phyloP scores from a whole-genome alignment of 208 protist species.

The Angomonas ambiguus region DNA sequence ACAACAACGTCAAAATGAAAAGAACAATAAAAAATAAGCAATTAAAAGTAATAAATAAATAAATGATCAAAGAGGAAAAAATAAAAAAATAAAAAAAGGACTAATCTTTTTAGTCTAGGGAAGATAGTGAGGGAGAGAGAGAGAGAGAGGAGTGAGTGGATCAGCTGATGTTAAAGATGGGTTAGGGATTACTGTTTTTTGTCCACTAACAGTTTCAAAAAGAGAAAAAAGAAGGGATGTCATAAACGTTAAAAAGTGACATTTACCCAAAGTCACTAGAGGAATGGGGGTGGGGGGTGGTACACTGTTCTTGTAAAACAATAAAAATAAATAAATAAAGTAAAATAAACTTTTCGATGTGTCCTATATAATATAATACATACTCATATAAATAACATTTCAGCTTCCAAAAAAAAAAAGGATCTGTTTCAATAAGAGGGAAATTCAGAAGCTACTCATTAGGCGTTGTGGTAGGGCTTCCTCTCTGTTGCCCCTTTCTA shows the following conservation, averaged over 20 bases:
- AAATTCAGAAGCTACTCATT: too few species aligned
- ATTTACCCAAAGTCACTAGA: too few species aligned
- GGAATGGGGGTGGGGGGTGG: too few species aligned
- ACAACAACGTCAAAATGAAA: not conserved
- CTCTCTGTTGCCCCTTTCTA: too few species aligned
- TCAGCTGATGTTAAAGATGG: too few species aligned
- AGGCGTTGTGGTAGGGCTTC: too few species aligned
- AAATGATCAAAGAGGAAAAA: not conserved
- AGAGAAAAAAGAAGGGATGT: not conserved
- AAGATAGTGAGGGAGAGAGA: not conserved
- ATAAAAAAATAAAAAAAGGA: not conserved
- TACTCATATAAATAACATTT: not conserved
- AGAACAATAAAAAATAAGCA: not conserved
- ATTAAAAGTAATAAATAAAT: not conserved
- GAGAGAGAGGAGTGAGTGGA: not conserved
- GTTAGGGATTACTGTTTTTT: not conserved
- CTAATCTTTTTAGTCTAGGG: not conserved
- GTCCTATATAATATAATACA: not conserved
- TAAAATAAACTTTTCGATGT: not conserved
- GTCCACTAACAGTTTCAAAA: not conserved
- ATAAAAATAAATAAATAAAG: not conserved
- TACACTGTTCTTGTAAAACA: not conserved
- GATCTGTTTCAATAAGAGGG: not conserved
- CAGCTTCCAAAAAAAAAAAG: constrained; percentile 1
- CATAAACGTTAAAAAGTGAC: not conserved